Conservation (phyloP, 257 asterid genomes). For the Ballota nigra region DNA sequence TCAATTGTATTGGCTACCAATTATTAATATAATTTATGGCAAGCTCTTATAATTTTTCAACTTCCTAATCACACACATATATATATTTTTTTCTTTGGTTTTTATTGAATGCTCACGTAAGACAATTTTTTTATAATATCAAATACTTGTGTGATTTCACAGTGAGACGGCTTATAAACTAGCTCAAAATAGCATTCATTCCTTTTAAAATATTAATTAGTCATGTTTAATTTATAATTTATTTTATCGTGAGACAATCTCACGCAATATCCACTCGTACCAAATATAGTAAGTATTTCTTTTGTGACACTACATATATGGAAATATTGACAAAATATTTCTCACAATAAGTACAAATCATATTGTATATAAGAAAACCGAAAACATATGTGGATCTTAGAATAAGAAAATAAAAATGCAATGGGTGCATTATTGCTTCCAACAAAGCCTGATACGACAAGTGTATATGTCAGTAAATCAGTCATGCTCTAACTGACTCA, state of each 20-base stretch:
- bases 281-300: not conserved
- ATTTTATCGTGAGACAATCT: no score
- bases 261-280: no score
- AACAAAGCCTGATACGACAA: not conserved
- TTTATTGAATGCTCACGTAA: no score
- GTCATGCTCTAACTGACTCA: not conserved
- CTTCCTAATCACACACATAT: no score
- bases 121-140: no score
- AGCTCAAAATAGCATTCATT: no score
- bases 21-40: not conserved
- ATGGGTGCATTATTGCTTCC: not conserved
- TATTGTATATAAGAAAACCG: not conserved
- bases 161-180: no score
- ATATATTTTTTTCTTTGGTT: no score
- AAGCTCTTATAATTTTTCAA: no score
- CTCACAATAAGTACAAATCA: not conserved
- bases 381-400: not conserved
- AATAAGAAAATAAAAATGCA: not conserved
- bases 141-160: no score
- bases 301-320: not conserved
- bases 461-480: not conserved
- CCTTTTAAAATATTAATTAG: no score
- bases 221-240: no score
- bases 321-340: not conserved
- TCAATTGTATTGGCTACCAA: not conserved